A percentile compares a stretch with the other conserved stretches of the same genome.
phyloP scores from a whole-genome alignment of 306 rosid species.

The Purshia tridentata region DNA sequence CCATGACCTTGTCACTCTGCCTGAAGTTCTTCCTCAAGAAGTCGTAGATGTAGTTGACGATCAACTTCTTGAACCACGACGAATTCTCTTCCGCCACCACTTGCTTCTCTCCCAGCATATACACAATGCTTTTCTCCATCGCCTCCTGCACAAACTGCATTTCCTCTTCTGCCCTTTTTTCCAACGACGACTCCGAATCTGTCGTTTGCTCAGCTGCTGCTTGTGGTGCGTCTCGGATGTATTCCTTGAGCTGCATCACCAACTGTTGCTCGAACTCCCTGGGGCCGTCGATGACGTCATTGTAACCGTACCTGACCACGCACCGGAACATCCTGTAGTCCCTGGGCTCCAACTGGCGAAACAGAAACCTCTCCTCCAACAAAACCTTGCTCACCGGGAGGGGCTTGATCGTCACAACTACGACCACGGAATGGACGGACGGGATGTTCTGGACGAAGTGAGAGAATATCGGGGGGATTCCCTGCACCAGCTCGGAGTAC shows the following conservation, averaged over 20 bases:
- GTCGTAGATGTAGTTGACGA: conserved; percentile 56
- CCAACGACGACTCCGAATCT: too few relatives aligned
- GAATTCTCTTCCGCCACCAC: conserved; percentile 62
- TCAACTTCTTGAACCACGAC: conserved; percentile 53
- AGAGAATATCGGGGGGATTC: conserved; percentile 71
- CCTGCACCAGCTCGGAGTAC: conserved; percentile 71
- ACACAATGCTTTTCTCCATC: conserved; percentile 61
- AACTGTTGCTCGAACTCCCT: conserved; percentile 52
- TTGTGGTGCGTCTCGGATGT: too few relatives aligned
- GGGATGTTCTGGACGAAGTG: conserved; percentile 59
- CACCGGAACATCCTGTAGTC: conserved; percentile 63
- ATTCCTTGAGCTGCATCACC: conserved; percentile 52
- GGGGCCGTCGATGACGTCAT: conserved; percentile 40
- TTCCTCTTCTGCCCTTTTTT: conserved; percentile 42
- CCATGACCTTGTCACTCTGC: conserved; percentile 49
- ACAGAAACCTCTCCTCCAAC: conserved; percentile 62
- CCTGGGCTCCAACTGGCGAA: conserved; percentile 58
- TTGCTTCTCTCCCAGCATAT: conserved; percentile 64
- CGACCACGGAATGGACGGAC: conserved; percentile 58
- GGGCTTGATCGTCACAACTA: conserved; percentile 68
- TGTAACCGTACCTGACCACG: conserved; percentile 73
- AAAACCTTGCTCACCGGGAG: conserved; percentile 56
- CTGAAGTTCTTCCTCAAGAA: conserved; percentile 71
- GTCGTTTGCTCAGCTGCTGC: too few relatives aligned
- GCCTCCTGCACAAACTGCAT: conserved; percentile 50